Percentiles rank a stretch among this genome's conserved stretches.
Conservation (phyloP, 2,329 filamentous ascomycete species). For the Hirsutella rhossiliensis region DNA sequence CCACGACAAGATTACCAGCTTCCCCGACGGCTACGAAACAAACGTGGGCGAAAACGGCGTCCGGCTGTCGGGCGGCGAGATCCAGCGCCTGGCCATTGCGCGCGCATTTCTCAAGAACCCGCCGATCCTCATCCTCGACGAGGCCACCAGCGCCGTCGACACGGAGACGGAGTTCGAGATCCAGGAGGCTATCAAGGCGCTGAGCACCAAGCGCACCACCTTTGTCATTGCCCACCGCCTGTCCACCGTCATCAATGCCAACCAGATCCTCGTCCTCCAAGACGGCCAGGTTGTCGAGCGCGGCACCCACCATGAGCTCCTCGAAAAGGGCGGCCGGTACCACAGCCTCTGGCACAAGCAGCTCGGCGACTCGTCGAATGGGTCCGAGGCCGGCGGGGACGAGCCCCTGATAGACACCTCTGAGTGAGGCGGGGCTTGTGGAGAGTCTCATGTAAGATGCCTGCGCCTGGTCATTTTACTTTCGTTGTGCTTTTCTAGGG, state of each 20-base stretch:
- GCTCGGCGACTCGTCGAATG: neutral
- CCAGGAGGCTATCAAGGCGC: conserved; percentile 29
- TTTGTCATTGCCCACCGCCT: conserved; percentile 36
- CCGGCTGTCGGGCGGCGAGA: conserved; percentile 36
- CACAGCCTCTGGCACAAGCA: conserved; percentile 38
- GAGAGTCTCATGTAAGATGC: no score
- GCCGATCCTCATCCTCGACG: conserved; percentile 27
- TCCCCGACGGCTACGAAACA: conserved; percentile 39
- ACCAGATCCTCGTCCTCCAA: conserved; percentile 42
- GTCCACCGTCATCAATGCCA: conserved; percentile 29
- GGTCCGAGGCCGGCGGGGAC: neutral
- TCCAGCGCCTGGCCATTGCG: conserved; percentile 36
- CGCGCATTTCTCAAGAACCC: conserved; percentile 18
- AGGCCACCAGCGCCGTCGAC: conserved; percentile 38
- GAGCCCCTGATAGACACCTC: neutral
- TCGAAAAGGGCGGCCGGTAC: conserved; percentile 32
- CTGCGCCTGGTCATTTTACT: no score
- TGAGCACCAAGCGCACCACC: conserved; percentile 37
- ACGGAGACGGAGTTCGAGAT: conserved; percentile 31
- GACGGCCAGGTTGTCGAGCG: conserved; percentile 39
- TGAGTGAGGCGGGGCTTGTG: neutral
- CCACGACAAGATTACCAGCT: conserved; percentile 50
- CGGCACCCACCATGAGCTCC: conserved; percentile 36
- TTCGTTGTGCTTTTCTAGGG: no score
- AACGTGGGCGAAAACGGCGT: conserved; percentile 35